Base-by-base conservation (phyloP, 2,329 filamentous ascomycete genomes). In the Botrytis galanthina region DNA sequence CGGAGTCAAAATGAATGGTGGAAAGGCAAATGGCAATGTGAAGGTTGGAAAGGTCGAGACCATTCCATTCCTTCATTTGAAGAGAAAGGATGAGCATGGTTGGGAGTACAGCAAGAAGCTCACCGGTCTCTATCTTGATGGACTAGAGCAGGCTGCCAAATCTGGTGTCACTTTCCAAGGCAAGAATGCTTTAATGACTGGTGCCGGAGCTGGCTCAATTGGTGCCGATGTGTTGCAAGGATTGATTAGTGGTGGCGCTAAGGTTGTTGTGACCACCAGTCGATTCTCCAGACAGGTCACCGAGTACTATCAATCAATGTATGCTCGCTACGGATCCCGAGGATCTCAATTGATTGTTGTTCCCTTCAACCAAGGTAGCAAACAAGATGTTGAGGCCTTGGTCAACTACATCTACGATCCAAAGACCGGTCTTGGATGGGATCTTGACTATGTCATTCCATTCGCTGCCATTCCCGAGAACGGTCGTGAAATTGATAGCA, bases 21-120 rank as follows among this genome's bases (percentile, higher is more conserved):
- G 48, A 32, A 32, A 84, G 71, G 81, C 85, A 74, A 87, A 87
- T 74, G 85, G 84, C 66, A 83, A 83, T 61, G 85, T 87, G 79
- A 97, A 96, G 86, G 84, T 86, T 74, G 94, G 94, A 83, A 98
- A 97, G 86, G 91, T 97, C 73, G 95, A 98, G 86, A 97, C 96
- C 29, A 97, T 99, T 78, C 96, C 96, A 48, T 99, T 99, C 90
- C 85, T 99, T 71, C 96, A 99, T 82, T 87, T 99, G 73, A 98
- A 98, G 89, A 93, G 94, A 83, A 97, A 97, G 84, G 91, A 93
- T 71, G 90, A 95, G 75, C 92, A 97, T 80, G 95, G 95, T 75
- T 99, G 96, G 96, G 95, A 98, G 81, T 99, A 98, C 87, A 98
- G 94, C 90, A 99, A 98, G 89, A 98, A 97, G 86, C 89, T 99